Percentiles rank a stretch among this genome's conserved stretches.
Conservation (phyloP, 108 stramenopile species). For the Cyclotella choctawhatcheeana region DNA sequence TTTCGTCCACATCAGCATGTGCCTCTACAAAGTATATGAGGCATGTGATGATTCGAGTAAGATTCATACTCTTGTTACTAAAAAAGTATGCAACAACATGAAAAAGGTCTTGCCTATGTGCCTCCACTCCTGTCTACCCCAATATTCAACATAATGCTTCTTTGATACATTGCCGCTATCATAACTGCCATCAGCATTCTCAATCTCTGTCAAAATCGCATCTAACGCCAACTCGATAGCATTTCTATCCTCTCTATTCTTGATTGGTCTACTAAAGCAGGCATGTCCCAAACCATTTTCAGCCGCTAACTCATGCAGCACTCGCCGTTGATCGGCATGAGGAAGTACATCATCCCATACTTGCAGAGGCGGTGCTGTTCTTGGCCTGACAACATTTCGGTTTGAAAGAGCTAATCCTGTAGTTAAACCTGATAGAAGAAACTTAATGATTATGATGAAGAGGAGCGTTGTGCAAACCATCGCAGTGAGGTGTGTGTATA, state of each 20-base stretch:
- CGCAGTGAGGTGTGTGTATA: too few relatives aligned
- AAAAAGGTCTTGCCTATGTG: slow-evolving; percentile 34
- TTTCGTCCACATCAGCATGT: slow-evolving; percentile 83
- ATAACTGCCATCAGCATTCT: background rate
- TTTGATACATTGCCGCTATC: background rate
- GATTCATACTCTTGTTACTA: too few relatives aligned
- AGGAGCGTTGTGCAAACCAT: too few relatives aligned
- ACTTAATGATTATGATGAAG: too few relatives aligned
- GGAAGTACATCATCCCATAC: slow-evolving; percentile 59
- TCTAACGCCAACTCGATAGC: slow-evolving; percentile 51
- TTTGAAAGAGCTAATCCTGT: too few relatives aligned
- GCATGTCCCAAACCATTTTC: slow-evolving; percentile 43
- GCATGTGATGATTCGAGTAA: background rate
- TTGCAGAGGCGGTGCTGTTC: slow-evolving; percentile 23
- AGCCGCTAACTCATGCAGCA: slow-evolving; percentile 39
- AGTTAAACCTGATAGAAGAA: too few relatives aligned
- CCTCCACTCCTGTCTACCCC: slow-evolving; percentile 75
- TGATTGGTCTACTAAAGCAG: slow-evolving; percentile 44
- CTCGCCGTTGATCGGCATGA: background rate
- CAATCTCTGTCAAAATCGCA: slow-evolving; percentile 53
- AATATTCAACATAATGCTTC: slow-evolving; percentile 71
- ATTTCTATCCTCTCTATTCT: slow-evolving; percentile 12
- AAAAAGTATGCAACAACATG: too few relatives aligned
- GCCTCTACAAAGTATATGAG: slow-evolving; percentile 54
- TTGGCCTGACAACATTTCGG: too few relatives aligned